Evolutionary conservation across 805 yeast species (phyloP), one percentile per base, ranked within the genome.

Genomic region (Kregervanrija delftensis): DNA sequence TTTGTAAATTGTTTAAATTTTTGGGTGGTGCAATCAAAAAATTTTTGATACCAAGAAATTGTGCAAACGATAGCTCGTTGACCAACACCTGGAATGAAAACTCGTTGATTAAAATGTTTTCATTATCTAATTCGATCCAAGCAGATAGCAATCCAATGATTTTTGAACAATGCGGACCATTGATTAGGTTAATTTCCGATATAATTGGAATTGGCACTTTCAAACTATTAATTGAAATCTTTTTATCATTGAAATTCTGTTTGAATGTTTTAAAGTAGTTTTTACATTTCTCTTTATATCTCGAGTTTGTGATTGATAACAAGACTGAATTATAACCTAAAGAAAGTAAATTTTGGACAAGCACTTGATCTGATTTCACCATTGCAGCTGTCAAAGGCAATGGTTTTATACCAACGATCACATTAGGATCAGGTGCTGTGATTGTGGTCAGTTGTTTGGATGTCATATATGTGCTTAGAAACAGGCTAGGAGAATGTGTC

Each of bases 111-210:
- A 68, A 49, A 0, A 63, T 58, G 56, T 79, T 77, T 9, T 64
- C 62, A 30, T 80, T 72, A 50, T 81, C 87, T 35, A 81, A 60
- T 53, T 81, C 87, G n/a, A 81, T 66, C 87, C 88, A 83, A 2
- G 84, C 77, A 0, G 87, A 74, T 2, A 81, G 59, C 30, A 81
- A 53, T 0, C 86, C 87, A 17, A 83, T 71, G 8, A 77, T 60
- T 49, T 62, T 59, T 2, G 54, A 43, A 2, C 69, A 58, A 53
- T 74, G 75, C 0, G 58, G 49, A 1, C 76, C 78, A 0, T 72
- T 66, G 9, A 66, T 56, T 5, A 74, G 53, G 40, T 65, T 67
- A 6, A 74, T 70, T 41, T 76, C 79, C 4, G 59, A 58, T 2
- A 63, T 50, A 4, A 57, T 54, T 1, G 79, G 78, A 11, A 59